Evolutionary conservation across 2,329 filamentous ascomycete species (phyloP).

Genomic region (Coniochaeta sp.): DNA sequence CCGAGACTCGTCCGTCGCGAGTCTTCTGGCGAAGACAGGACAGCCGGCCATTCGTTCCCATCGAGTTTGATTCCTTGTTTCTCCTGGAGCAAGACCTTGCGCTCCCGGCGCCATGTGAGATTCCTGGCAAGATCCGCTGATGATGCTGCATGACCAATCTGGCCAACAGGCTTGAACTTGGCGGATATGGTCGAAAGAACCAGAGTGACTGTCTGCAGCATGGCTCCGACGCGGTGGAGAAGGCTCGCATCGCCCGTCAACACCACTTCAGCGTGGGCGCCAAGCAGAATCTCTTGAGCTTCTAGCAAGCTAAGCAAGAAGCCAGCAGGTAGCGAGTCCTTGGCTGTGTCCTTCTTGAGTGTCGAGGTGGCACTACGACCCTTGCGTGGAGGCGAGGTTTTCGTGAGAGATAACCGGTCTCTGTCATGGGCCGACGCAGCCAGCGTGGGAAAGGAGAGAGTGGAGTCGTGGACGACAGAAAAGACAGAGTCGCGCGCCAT

Average conservation of each 20-base stretch:
- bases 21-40: slow-evolving; percentile 18
- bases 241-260: slow-evolving; percentile 49
- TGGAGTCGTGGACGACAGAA: slow-evolving; percentile 87
- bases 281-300: slow-evolving; percentile 59
- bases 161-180: slow-evolving; percentile 36
- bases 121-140: slow-evolving; percentile 65
- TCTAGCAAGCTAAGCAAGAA: slow-evolving; percentile 56
- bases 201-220: slow-evolving; percentile 59
- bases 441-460: slow-evolving; percentile 76
- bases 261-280: slow-evolving; percentile 53
- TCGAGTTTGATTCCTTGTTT: slow-evolving; percentile 33
- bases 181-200: slow-evolving; percentile 55
- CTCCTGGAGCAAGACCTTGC: slow-evolving; percentile 41
- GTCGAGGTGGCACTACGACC: slow-evolving; percentile 12
- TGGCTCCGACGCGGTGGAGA: slow-evolving; percentile 55
- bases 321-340: slow-evolving; percentile 22
- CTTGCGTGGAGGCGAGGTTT: slow-evolving; percentile 28
- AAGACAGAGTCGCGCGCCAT: slow-evolving; percentile 78
- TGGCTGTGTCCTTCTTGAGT: slow-evolving; percentile 9
- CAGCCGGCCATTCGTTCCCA: slow-evolving; percentile 27
- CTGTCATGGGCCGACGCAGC: slow-evolving; percentile 31
- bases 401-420: slow-evolving; percentile 27
- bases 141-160: slow-evolving; percentile 53
- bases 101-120: slow-evolving; percentile 59
- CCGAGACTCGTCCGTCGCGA: slow-evolving; percentile 36